Evolutionary conservation across 129 eudicot genomes (phyloP).

Genomic region (Centrapalus pauciflorus): DNA sequence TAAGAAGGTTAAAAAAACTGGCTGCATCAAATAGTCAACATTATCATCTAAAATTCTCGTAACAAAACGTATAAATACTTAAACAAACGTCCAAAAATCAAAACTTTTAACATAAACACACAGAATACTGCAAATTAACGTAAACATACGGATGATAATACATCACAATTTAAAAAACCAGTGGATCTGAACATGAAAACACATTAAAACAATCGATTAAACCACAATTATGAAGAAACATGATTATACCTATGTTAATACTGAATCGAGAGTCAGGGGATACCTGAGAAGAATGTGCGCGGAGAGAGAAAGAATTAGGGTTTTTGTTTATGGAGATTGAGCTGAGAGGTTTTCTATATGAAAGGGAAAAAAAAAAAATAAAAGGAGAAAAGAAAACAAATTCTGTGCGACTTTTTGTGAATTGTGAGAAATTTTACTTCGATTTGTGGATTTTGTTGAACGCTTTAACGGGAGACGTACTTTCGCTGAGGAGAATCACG

Average conservation of each 20-base stretch:
- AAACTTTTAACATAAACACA: neutral
- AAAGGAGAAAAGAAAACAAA: neutral
- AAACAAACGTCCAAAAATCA: neutral
- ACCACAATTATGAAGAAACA: neutral
- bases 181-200: conserved; percentile 28
- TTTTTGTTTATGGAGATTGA: conserved; percentile 27
- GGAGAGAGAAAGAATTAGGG: conserved; percentile 34
- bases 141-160: neutral
- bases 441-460: conserved; percentile 25
- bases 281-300: conserved; percentile 33
- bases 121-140: conserved; percentile 1
- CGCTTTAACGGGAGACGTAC: conserved; percentile 16
- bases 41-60: neutral
- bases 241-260: neutral
- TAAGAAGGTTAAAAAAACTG: neutral
- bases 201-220: conserved; percentile 11
- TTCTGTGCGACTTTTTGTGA: conserved; percentile 7
- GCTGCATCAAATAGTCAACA: conserved; percentile 3
- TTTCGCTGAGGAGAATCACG: neutral
- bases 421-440: conserved; percentile 16
- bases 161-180: conserved; percentile 3
- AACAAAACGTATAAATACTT: neutral
- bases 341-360: conserved; percentile 7
- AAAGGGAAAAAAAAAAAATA: neutral
- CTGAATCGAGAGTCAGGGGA: conserved; percentile 13